Evolutionary conservation across 2,329 filamentous ascomycete species (phyloP).

Genomic region (Fusarium stilboides): DNA sequence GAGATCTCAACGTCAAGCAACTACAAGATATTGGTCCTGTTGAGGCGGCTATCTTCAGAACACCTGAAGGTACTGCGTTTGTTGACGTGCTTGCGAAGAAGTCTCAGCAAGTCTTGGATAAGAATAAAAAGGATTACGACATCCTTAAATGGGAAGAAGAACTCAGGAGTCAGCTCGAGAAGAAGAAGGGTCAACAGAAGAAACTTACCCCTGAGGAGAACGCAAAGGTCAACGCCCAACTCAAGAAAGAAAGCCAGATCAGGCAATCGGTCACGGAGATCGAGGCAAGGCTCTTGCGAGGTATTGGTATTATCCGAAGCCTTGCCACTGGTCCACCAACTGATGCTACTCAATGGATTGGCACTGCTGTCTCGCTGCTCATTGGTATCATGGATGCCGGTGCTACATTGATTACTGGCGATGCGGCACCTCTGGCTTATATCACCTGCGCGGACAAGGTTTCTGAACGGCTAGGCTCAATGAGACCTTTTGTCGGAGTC

Average conservation of each 20-base stretch:
- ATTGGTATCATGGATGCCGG: slow-evolving; percentile 84
- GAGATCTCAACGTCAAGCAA: slow-evolving; percentile 80
- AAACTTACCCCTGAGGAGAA: slow-evolving; percentile 93
- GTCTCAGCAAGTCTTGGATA: slow-evolving; percentile 77
- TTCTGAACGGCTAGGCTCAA: slow-evolving; percentile 79
- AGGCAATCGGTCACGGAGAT: slow-evolving; percentile 78
- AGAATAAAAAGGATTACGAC: slow-evolving; percentile 95
- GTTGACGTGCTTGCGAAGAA: slow-evolving; percentile 93
- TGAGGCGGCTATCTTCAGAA: slow-evolving; percentile 93
- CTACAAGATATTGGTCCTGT: slow-evolving; percentile 83
- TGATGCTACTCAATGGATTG: slow-evolving; percentile 90
- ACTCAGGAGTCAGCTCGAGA: slow-evolving; percentile 85
- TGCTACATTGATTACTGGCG: slow-evolving; percentile 84
- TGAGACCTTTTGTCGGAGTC: slow-evolving; percentile 87
- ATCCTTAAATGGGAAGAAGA: slow-evolving; percentile 98
- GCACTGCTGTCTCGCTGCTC: slow-evolving; percentile 81
- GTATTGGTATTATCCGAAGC: slow-evolving; percentile 86
- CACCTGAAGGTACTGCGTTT: slow-evolving; percentile 88
- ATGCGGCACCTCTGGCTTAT: slow-evolving; percentile 83
- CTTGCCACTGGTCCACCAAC: slow-evolving; percentile 91
- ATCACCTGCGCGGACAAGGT: slow-evolving; percentile 84
- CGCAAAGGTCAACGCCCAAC: slow-evolving; percentile 89
- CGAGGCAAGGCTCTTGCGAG: slow-evolving; percentile 81
- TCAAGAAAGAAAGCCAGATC: slow-evolving; percentile 88
- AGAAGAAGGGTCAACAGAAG: slow-evolving; percentile 92